phyloP scores from a whole-genome alignment of 129 eudicot genomes.

The Mikania micrantha region DNA sequence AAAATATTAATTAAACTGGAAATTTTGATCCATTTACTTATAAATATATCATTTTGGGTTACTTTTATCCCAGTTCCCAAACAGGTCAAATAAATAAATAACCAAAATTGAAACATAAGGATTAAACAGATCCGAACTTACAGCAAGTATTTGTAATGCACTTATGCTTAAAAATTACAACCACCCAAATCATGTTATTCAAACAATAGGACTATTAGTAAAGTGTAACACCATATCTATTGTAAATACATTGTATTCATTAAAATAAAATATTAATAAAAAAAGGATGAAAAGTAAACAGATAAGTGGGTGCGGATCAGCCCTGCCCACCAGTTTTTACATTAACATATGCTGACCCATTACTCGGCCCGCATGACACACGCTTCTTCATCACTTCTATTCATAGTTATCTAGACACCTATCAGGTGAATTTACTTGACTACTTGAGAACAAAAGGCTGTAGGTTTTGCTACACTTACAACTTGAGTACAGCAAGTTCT shows the following conservation, averaged over 20 bases:
- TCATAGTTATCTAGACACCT: background rate
- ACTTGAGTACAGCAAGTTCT: slow-evolving; percentile 74
- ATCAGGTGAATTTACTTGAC: too few species aligned
- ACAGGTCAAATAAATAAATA: background rate
- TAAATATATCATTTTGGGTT: background rate
- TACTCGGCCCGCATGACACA: background rate
- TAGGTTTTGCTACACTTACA: slow-evolving; percentile 37
- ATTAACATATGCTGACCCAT: background rate
- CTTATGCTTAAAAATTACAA: background rate
- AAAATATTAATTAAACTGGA: background rate
- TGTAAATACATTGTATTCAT: background rate
- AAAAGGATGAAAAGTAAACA: background rate
- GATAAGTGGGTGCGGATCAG: background rate
- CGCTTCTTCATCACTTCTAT: background rate
- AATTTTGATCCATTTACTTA: background rate
- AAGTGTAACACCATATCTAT: background rate
- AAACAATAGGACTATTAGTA: background rate
- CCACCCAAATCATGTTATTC: background rate
- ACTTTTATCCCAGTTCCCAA: background rate
- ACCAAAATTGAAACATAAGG: background rate
- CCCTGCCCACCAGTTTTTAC: background rate
- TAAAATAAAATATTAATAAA: background rate
- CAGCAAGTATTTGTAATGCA: background rate
- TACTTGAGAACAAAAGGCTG: background rate
- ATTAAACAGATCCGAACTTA: background rate